Evolutionary conservation across 148 eudicot species (phyloP).

Genomic region (Fagopyrum tataricum): DNA sequence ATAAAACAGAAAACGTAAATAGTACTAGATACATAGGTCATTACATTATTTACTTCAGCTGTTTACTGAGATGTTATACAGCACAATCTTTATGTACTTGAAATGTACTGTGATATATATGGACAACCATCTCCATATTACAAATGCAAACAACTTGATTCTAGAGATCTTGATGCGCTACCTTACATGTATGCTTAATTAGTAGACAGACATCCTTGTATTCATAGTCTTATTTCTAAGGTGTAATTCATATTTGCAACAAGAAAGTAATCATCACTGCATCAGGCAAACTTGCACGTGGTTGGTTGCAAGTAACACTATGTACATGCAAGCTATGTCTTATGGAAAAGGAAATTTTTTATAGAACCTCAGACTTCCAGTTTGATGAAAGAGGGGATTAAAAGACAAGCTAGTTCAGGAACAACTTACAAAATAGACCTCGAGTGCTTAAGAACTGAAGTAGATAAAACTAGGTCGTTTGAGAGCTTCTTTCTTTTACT

Average conservation of each 20-base stretch:
- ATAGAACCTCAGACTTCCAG: not conserved
- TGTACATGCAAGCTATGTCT: not conserved
- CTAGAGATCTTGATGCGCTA: too few species aligned
- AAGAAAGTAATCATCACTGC: not conserved
- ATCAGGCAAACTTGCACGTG: not conserved
- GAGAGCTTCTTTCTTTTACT: not conserved
- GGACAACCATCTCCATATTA: not conserved
- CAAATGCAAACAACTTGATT: not conserved
- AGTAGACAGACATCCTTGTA: not conserved
- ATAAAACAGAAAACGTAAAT: too few species aligned
- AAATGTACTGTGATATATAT: not conserved
- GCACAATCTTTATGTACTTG: not conserved
- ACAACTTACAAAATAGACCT: not conserved
- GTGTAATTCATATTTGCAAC: not conserved
- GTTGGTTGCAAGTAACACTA: not conserved
- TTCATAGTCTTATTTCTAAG: not conserved
- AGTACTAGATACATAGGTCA: too few species aligned
- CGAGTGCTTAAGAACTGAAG: not conserved
- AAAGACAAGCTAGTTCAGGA: not conserved
- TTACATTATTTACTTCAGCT: too few species aligned
- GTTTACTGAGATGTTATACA: not conserved
- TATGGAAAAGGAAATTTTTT: not conserved
- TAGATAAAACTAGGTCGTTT: not conserved
- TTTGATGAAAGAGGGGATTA: not conserved
- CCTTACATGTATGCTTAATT: not conserved